Evolutionary conservation across 192 early-diverging fungal genomes (phyloP).

Genomic region (Podochytrium sp.): DNA sequence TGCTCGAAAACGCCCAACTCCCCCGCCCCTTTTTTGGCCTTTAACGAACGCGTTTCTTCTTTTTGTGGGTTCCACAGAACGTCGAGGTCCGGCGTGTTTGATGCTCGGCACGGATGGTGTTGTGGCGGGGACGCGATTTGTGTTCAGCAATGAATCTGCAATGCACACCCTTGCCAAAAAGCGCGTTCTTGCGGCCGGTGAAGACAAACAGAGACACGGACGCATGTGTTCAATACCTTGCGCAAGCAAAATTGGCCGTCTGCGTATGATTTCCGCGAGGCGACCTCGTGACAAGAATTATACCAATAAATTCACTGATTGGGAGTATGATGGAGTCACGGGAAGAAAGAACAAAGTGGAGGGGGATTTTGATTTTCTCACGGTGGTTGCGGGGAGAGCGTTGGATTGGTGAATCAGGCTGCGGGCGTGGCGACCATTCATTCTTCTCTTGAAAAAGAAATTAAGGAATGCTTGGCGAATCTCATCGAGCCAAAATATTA

Average conservation of each 20-base stretch:
- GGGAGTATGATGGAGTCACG: background rate
- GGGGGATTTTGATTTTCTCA: background rate
- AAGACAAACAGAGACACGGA: background rate
- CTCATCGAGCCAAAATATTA: too few relatives aligned
- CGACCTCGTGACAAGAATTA: background rate
- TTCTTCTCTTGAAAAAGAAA: too few relatives aligned
- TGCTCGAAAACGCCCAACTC: too few relatives aligned
- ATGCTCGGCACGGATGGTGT: slow-evolving; percentile 44
- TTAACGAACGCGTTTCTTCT: too few relatives aligned
- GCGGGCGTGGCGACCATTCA: background rate
- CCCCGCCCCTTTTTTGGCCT: too few relatives aligned
- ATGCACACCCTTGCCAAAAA: slow-evolving; percentile 3
- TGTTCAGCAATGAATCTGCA: slow-evolving; percentile 11
- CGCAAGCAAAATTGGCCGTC: background rate
- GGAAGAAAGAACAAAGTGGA: background rate
- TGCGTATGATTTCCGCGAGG: background rate
- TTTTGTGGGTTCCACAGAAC: too few relatives aligned
- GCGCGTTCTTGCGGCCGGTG: background rate
- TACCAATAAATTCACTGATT: background rate
- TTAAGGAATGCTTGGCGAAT: too few relatives aligned
- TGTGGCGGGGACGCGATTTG: slow-evolving; percentile 51
- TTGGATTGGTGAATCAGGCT: background rate
- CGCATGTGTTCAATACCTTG: background rate
- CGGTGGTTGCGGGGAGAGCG: background rate
- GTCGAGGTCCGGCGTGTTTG: slow-evolving; percentile 28